Base-by-base conservation (phyloP, 2,329 filamentous ascomycete genomes). In the Neonectria magnoliae region DNA sequence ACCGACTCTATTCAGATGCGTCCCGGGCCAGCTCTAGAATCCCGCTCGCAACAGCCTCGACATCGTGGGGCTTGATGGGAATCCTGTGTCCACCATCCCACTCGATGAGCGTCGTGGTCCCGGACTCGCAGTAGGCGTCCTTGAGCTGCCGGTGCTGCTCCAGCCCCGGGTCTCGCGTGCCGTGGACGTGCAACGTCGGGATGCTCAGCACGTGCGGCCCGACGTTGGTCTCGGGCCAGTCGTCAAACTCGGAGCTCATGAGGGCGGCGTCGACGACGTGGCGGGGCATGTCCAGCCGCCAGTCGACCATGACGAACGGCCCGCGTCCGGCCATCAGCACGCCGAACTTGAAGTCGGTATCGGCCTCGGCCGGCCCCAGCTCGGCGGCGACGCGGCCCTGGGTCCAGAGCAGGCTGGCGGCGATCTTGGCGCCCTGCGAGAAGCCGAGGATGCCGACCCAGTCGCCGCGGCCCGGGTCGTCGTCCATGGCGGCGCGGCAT, bases 41-140 rank as follows among this genome's bases (percentile, higher is more conserved):
- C 14, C 68, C 55, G 1, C 51, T 57, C 18, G 68, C 63, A 3
- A 80, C 69, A 18, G 65, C 63, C n/a, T 86, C 81, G 3, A 94
- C 90, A 76, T 94, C 91, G 31, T 77, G 79, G 22, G 79, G 81
- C 81, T 91, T 92, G 64, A 94, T 84, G 2, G 91, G 90, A 53
- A 95, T 81, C 6, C 92, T 81, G 76, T 95, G 92, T 1, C 83
- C 84, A 0, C 91, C 92, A 62, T 92, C 85, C 92, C 92, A 94
- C 76, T 93, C 90, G 1, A 94, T 76, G 50, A 93, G 66, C 42
- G 78, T 83, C 6, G 85, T 80, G 3, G 80, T 87, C 0, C 81
- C 83, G 10, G 80, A 73, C 54, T 87, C 82, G 73, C 88, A 92
- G 75, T 90, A 93, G 56, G 85, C 77, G 9, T 86, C 76, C 55